Conservation (phyloP, 225 moss, liverwort and hornwort species). For the Pseudoscleropodium purum region DNA sequence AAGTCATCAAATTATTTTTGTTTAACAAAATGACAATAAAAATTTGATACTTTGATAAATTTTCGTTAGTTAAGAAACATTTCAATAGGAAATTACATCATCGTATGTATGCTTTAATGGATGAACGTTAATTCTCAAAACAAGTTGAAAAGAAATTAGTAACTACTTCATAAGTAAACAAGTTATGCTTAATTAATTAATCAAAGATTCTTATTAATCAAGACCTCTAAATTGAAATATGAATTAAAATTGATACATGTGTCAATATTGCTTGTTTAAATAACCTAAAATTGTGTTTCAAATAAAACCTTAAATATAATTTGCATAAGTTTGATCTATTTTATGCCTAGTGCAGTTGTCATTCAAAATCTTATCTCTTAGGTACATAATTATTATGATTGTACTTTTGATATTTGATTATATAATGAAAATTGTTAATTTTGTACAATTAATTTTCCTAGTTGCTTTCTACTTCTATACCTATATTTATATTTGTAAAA, state of each 20-base stretch:
- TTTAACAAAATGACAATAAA: neutral
- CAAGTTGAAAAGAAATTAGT: neutral
- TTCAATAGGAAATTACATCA: too few relatives aligned
- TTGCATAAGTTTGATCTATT: neutral
- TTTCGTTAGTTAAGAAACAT: neutral
- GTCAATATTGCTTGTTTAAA: neutral
- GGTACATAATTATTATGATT: too few relatives aligned
- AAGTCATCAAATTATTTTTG: neutral
- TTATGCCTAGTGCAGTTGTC: neutral
- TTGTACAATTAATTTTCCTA: fast-evolving
- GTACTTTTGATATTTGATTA: neutral
- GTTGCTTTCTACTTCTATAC: neutral
- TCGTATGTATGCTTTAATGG: neutral
- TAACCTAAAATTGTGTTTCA: neutral
- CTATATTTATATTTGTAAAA: neutral
- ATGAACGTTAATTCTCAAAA: neutral
- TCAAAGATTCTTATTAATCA: neutral
- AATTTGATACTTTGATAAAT: neutral
- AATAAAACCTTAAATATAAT: neutral
- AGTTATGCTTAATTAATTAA: too few relatives aligned
- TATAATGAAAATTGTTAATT: neutral
- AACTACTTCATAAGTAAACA: neutral
- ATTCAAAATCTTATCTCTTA: neutral
- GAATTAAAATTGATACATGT: neutral
- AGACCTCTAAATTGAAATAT: neutral